Evolutionary conservation across 2,329 filamentous ascomycete genomes (phyloP).

Genomic region (Aspergillus tanneri): DNA sequence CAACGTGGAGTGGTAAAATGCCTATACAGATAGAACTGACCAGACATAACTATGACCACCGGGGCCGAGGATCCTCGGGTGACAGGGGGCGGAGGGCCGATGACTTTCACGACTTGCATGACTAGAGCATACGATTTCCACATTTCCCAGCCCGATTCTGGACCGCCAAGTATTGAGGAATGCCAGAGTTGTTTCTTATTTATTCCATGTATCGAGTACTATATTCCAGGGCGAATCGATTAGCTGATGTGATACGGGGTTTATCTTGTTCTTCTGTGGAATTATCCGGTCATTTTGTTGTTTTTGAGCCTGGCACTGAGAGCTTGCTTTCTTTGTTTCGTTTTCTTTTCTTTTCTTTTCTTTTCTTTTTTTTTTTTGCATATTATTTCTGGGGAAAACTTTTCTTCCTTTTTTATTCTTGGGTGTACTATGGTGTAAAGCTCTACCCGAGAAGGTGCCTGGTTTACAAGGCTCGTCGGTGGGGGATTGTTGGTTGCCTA

Average conservation of each 20-base stretch:
- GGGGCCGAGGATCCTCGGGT: background rate
- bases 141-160: background rate
- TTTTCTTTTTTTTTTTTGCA: no score
- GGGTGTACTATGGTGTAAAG: no score
- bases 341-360: no score
- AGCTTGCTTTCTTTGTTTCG: background rate
- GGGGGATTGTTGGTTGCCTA: no score
- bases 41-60: slow-evolving; percentile 7
- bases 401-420: no score
- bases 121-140: slow-evolving; percentile 20
- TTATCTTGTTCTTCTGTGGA: background rate
- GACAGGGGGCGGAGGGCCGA: background rate
- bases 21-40: slow-evolving; percentile 16
- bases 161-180: background rate
- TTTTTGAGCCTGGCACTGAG: background rate
- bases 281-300: no score
- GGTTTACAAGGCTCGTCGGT: no score
- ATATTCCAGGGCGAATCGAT: slow-evolving; percentile 4
- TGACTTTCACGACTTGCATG: slow-evolving; percentile 28
- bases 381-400: no score
- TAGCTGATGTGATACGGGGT: background rate
- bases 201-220: slow-evolving; percentile 12
- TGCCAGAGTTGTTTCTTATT: slow-evolving; percentile 5
- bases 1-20: slow-evolving; percentile 44
- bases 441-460: no score